Evolutionary conservation across 371 early-diverging fungal species (phyloP).

Genomic region (Apophysomyces ossiformis): DNA sequence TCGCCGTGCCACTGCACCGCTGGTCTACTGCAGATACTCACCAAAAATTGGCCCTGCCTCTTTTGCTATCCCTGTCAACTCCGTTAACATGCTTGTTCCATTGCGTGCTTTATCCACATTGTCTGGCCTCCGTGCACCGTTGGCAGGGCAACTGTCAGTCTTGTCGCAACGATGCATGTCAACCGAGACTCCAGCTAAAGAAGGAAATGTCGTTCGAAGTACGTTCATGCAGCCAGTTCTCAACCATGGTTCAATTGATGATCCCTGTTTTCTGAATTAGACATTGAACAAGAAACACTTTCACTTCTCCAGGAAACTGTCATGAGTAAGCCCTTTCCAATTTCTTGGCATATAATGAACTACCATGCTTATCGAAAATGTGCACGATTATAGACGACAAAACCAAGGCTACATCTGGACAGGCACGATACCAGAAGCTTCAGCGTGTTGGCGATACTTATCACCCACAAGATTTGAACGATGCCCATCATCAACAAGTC

Average conservation of each 20-base stretch:
- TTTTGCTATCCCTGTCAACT: not conserved
- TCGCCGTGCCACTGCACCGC: no score
- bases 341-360: not conserved
- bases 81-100: constrained; percentile 2
- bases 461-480: constrained; percentile 59
- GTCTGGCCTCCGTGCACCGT: not conserved
- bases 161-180: constrained; percentile 1
- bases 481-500: constrained; percentile 45
- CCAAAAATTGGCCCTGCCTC: no score
- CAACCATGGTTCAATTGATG: not conserved
- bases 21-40: no score
- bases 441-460: constrained; percentile 52
- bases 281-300: constrained; percentile 32
- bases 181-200: constrained; percentile 1
- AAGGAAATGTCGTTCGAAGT: constrained; percentile 4
- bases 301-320: constrained; percentile 29
- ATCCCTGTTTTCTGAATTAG: constrained; percentile 12
- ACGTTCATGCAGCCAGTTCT: not conserved
- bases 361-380: not conserved
- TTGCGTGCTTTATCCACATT: not conserved
- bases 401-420: constrained; percentile 26
- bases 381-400: constrained; percentile 33
- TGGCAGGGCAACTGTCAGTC: not conserved
- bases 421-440: constrained; percentile 42
- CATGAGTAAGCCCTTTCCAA: constrained; percentile 27